Evolutionary conservation across 805 yeast genomes (phyloP), one percentile per base, ranked within the genome.

Genomic region (Lachancea cidri): DNA sequence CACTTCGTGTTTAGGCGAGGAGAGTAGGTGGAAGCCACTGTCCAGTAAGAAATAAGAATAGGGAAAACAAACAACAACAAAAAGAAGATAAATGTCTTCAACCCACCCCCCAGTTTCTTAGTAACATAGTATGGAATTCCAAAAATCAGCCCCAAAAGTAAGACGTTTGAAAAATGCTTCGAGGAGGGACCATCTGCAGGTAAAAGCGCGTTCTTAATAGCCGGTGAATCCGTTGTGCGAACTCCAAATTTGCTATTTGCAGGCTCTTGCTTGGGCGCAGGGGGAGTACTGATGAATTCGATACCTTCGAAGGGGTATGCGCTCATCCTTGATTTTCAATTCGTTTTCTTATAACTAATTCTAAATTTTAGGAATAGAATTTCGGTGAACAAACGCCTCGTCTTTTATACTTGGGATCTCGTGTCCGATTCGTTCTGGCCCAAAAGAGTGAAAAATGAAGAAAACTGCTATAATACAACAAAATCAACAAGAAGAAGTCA

Each of bases 141-240:
- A 5, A 71, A 53, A 46, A 83, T 54, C 22, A 81, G 57, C 2
- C 70, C 68, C 16, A 73, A 40, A 44, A 87, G 57, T 9, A 76
- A 57, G 50, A 54, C 54, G 66, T 88, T 87, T 64, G 76, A 74
- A 67, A 88, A 87, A 54, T 80, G 77, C 59, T 76, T 79, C 24
- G 88, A 72, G 18, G 94, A 88, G 4, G 96, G 86, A 32, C 96
- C 96, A 60, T 87, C 96, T 4, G 95, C 95, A 19, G 95, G 89
- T 47, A 86, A 70, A 8, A 88, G 88, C 2, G 91, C 95, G 60
- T 87, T 87, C 57, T 82, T 77, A 59, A 87, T 86, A 5, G 89
- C 70, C 19, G 95, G 94, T 37, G 59, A 76, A 68, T 48, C 52
- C 22, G 62, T 57, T 34, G 62, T 52, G 38, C 46, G 44, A 39